Evolutionary conservation across 768 basidiomycete species (phyloP).

Genomic region (Tulasnella sp.): DNA sequence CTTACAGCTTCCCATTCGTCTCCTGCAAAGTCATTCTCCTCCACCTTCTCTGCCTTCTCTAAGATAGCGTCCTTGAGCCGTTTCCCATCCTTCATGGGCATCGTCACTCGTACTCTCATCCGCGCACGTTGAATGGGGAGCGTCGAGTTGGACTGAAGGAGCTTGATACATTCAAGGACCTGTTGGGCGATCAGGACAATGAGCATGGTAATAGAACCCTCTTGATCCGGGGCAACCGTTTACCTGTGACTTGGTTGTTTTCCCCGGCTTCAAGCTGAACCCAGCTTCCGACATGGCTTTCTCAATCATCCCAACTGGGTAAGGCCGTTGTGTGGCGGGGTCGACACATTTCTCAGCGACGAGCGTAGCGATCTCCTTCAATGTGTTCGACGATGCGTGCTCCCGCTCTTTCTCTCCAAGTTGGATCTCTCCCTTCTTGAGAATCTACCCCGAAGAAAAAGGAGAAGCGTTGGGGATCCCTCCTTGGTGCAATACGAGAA

Average conservation of each 20-base stretch:
- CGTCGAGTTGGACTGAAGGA: conserved; percentile 69
- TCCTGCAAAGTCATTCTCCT: conserved; percentile 62
- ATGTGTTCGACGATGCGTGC: conserved; percentile 72
- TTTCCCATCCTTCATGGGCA: conserved; percentile 60
- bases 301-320: conserved; percentile 92
- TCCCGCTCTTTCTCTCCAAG: conserved; percentile 95
- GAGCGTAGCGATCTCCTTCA: conserved; percentile 83
- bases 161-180: conserved; percentile 84
- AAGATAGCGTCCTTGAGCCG: conserved; percentile 59
- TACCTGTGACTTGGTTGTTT: conserved; percentile 92
- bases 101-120: conserved; percentile 79
- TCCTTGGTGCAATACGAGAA: background rate
- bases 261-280: conserved; percentile 78
- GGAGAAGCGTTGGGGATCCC: background rate
- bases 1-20: conserved; percentile 84
- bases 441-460: conserved; percentile 43
- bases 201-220: too few species aligned
- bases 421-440: conserved; percentile 94
- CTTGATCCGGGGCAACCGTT: too few species aligned
- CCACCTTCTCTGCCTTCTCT: conserved; percentile 69
- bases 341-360: conserved; percentile 96
- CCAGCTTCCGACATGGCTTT: conserved; percentile 96
- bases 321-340: conserved; percentile 77
- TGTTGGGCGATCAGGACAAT: conserved; percentile 27
- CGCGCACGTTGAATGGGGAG: conserved; percentile 86